Conservation (phyloP, 768 basidiomycete genomes). For the Collybia sp. region DNA sequence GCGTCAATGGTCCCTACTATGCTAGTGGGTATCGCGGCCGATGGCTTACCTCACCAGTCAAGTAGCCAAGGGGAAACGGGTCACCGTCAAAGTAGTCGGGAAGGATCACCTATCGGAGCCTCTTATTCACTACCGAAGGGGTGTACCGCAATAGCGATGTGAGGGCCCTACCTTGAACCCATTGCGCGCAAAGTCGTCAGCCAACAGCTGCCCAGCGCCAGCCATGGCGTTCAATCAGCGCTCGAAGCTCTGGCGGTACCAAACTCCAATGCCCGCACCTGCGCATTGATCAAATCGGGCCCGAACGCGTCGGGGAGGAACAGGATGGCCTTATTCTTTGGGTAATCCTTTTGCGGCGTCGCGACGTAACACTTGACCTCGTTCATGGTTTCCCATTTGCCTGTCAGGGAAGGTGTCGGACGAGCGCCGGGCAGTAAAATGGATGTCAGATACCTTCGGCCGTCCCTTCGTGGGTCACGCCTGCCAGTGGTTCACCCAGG, state of each 20-base stretch:
- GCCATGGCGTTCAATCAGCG: not conserved
- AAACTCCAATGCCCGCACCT: not conserved
- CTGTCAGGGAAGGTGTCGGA: slow-evolving; percentile 22
- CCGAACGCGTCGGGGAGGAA: slow-evolving; percentile 53
- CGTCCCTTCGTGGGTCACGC: slow-evolving; percentile 47
- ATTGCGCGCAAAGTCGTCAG: not conserved
- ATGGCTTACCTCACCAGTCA: not conserved
- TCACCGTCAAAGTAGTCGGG: slow-evolving; percentile 35
- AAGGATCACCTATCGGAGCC: slow-evolving; percentile 14
- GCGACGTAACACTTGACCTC: slow-evolving; percentile 50
- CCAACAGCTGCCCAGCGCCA: slow-evolving; percentile 1
- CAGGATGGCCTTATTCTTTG: slow-evolving; percentile 53
- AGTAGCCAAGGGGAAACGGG: slow-evolving; percentile 12
- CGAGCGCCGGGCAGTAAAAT: not conserved
- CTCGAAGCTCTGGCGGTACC: too few species aligned
- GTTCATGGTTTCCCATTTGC: slow-evolving; percentile 39
- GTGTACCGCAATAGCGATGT: not conserved
- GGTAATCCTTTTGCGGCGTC: slow-evolving; percentile 43
- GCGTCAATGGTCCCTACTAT: not conserved
- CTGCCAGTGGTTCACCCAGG: slow-evolving; percentile 17
- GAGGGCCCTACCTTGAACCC: not conserved
- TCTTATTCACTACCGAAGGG: not conserved
- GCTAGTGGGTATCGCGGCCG: not conserved
- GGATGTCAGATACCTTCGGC: slow-evolving; percentile 28
- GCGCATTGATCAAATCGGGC: slow-evolving; percentile 35